Evolutionary conservation across 2,329 filamentous ascomycete species (phyloP), one percentile per base, ranked within the genome.

Genomic region (Pseudopyricularia javanii): DNA sequence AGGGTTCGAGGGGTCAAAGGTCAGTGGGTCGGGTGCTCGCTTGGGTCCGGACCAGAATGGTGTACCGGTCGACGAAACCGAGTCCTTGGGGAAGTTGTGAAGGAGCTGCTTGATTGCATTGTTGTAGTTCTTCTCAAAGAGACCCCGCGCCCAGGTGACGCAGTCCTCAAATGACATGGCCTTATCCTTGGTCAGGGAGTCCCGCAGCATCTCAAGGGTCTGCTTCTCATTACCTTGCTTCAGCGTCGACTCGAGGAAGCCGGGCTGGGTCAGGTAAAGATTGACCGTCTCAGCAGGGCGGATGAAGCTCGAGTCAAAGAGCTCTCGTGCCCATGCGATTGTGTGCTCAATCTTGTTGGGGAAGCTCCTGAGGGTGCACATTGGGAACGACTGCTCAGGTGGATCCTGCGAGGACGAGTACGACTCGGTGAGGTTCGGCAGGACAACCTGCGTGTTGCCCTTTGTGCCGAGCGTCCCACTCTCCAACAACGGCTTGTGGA

Each of bases 1-100:
- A 11, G 83, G 75, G 69, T 96, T 93, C 55, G 83, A 79, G 48
- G 84, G 70, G 61, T 96, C 88, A 60, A 98, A 98, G 67, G 88
- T 91, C 64, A 97, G 76, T 58, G 91, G 79, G 57, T 94, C 89
- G 5, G 93, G 93, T 12, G 93, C 93, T 63, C 93, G 89, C 80
- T 98, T 98, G 49, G 93, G 93, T 11, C 93, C 91, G 30, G 93
- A 97, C 93, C 93, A 98, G 78, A 98, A 98, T 1, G 82, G 86
- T 57, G 91, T 87, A 32, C 93, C 93, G 35, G 80, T 86, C 2
- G 90, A 94, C 1, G 93, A 95, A 53, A 79, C 82, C 0, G 90
- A 86, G 65, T 97, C 91, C 70, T 94, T 95, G 56, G 93, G 93
- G 74, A 98, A 98, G 73, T 96, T 97, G 76, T 87, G 94, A 33